phyloP scores from a whole-genome alignment of 2,329 filamentous ascomycete species.

The Cordyceps cateniannulata region DNA sequence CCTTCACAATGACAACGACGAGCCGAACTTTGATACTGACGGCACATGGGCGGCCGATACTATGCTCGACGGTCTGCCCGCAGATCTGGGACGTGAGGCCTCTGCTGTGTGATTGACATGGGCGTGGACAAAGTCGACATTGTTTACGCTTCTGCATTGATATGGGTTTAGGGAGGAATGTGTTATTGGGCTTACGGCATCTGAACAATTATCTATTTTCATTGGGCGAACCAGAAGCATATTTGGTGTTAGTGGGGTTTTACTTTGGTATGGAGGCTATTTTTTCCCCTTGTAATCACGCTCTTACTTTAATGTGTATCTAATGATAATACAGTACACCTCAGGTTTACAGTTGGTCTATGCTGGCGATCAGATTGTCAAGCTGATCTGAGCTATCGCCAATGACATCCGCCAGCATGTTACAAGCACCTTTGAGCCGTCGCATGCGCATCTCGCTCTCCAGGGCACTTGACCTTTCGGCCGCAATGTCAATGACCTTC shows the following conservation, averaged over 20 bases:
- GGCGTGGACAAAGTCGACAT: background rate
- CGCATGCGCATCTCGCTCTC: slow-evolving; percentile 65
- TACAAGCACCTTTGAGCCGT: slow-evolving; percentile 46
- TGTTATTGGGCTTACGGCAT: background rate
- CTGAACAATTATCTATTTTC: background rate
- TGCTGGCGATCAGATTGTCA: slow-evolving; percentile 46
- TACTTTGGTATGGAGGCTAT: slow-evolving; percentile 4
- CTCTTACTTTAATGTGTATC: slow-evolving; percentile 7
- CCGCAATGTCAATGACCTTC: slow-evolving; percentile 70
- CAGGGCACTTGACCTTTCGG: slow-evolving; percentile 70
- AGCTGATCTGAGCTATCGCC: slow-evolving; percentile 34
- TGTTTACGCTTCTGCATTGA: background rate
- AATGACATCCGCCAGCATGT: slow-evolving; percentile 37
- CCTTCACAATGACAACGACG: background rate
- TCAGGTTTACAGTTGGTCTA: slow-evolving; percentile 49
- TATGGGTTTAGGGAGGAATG: background rate
- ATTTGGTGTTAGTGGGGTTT: slow-evolving; percentile 6
- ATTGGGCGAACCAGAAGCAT: background rate
- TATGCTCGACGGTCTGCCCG: background rate
- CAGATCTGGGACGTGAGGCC: background rate
- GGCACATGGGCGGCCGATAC: slow-evolving; percentile 1
- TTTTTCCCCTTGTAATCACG: background rate
- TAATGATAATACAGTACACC: slow-evolving; percentile 5
- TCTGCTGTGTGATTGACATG: background rate
- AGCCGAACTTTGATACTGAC: background rate